Conservation (phyloP, 805 yeast genomes). For the Wickerhamomyces sydowiorum region DNA sequence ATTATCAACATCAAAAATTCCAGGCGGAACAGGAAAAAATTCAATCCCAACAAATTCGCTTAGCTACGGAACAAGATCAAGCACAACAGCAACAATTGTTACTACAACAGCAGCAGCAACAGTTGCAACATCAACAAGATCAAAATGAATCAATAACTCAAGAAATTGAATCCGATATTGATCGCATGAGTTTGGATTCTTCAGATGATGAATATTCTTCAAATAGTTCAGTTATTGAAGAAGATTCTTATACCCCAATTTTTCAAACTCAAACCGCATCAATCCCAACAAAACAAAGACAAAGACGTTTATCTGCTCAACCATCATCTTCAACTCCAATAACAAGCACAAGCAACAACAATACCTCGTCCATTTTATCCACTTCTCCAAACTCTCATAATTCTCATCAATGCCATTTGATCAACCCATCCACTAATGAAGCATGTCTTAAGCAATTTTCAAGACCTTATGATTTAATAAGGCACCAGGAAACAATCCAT, state of each 20-base stretch:
- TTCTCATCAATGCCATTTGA: conserved; percentile 47
- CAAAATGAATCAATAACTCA: conserved; percentile 11
- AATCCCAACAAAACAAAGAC: neutral
- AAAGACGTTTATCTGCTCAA: no score
- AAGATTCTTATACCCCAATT: neutral
- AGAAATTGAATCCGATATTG: conserved; percentile 36
- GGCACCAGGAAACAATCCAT: conserved; percentile 96
- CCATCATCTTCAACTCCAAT: neutral
- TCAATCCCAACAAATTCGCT: neutral
- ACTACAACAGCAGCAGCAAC: neutral
- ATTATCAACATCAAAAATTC: neutral
- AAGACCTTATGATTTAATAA: conserved; percentile 87
- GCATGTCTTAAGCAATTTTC: conserved; percentile 79
- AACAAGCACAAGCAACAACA: neutral
- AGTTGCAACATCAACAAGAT: neutral
- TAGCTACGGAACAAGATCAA: neutral
- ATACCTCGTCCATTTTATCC: neutral
- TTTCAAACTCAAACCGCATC: neutral
- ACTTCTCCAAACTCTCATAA: neutral
- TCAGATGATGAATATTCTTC: conserved; percentile 33
- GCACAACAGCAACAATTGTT: neutral
- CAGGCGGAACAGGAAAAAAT: neutral
- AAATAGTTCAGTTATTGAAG: conserved; percentile 13
- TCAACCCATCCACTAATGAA: conserved; percentile 54
- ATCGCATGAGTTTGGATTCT: conserved; percentile 36